Evolutionary conservation across 345 rosid genomes (phyloP), one percentile per base, ranked within the genome.

Genomic region (Bruguiera parviflora): DNA sequence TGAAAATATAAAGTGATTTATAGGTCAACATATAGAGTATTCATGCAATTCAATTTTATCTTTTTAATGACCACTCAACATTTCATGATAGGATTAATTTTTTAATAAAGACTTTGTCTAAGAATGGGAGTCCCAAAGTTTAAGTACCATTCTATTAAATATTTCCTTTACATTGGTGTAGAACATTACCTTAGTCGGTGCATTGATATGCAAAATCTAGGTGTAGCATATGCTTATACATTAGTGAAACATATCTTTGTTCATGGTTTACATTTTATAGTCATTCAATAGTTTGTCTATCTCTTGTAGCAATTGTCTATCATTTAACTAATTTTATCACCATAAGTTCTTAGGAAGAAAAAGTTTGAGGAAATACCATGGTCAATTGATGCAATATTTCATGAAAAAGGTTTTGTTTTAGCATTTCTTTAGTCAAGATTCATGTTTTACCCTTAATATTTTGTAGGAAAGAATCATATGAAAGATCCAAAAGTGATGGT

Each of bases 1-100:
- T 76, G 43, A 11, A 56, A 32, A 55, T 28, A 64, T 19, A 25
- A 33, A 5, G 52, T 69, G 16, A 37, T 63, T 57, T 24, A 33
- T 29, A 90, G 96, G 89, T 81, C 71, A 92, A 90, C 70, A 85
- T 85, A 90, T 90, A 90, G 92, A 84, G 92, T 69, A 28, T 85
- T 29, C 88, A 92, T 70, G 89, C 84, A 21, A 87, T 90, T 65
- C 90, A 87, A 64, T 90, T 88, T 88, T 52, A 90, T 83, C 85
- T 90, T 59, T 89, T 90, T 67, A 83, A 85, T 49, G 92, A 94
- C 8, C 72, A 79, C 74, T 90, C 87, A 28, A 90, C 94, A 58
- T 88, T 82, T 52, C 71, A 49, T 4, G 92, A 92, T 64, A 75
- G 61, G 63, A 90, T 63, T 75, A 86, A 80, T 72, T 86, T 88